These are phyloP conservation scores for Henningerozyma blattae DNA, from an alignment of 805 yeast genomes.

Conservation along the genomic window DNA sequence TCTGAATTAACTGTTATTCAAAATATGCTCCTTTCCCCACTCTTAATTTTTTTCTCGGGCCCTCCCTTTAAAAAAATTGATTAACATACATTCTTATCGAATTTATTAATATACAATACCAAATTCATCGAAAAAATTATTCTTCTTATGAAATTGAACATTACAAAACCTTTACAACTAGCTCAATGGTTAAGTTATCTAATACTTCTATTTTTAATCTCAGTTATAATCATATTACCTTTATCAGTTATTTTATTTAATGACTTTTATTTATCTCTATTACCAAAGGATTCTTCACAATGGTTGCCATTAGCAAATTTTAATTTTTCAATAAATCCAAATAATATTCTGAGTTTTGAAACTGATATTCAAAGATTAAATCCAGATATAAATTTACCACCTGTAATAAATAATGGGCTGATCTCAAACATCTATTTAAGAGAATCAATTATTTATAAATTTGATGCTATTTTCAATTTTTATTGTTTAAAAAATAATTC, in stretches of 20 bases:
- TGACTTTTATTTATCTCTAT: constrained; percentile 17
- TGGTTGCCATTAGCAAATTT: constrained; percentile 12
- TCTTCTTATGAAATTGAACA: constrained; percentile 15
- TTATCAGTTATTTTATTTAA: constrained; percentile 17
- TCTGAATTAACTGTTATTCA: too few species aligned
- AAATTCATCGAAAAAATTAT: neutral
- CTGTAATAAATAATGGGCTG: constrained; percentile 14
- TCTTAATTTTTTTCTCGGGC: too few species aligned
- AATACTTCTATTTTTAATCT: constrained; percentile 7
- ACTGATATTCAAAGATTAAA: constrained; percentile 9
- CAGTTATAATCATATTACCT: constrained; percentile 14
- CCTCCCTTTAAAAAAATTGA: too few species aligned
- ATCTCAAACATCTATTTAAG: constrained; percentile 13
- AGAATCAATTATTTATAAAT: constrained; percentile 13
- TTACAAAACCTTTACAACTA: constrained; percentile 19
- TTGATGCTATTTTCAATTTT: constrained; percentile 15
- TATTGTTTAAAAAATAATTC: constrained; percentile 9
- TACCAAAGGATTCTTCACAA: constrained; percentile 20
- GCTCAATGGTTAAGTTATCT: constrained; percentile 19
- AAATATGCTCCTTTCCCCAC: too few species aligned
- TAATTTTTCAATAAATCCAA: neutral
- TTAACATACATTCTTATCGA: too few species aligned
- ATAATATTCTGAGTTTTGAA: constrained; percentile 2
- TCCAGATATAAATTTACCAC: constrained; percentile 8
- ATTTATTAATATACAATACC: neutral